A percentile compares a stretch with the other conserved stretches of the same genome.
phyloP scores from a whole-genome alignment of 495 filamentous ascomycete species.

The Sabuloglossum arenarium region DNA sequence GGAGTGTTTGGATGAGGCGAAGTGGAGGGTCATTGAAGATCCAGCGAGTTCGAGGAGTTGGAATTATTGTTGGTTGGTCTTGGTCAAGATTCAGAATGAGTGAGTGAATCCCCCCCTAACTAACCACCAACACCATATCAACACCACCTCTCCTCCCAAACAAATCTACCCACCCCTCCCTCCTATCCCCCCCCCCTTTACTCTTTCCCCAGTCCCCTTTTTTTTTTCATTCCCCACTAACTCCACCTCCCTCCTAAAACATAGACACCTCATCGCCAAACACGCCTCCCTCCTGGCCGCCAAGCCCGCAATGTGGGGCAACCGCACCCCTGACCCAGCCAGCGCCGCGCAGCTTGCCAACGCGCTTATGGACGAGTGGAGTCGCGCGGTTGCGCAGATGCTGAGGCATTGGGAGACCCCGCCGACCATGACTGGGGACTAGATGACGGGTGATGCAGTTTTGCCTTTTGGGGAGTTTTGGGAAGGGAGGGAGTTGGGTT shows the following conservation, averaged over 20 bases:
- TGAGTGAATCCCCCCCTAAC: too few species aligned
- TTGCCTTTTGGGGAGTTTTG: too few species aligned
- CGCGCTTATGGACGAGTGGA: constrained; percentile 49
- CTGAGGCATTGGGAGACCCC: constrained; percentile 45
- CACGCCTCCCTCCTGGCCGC: constrained; percentile 38
- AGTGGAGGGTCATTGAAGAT: constrained; percentile 40
- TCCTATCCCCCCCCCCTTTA: too few species aligned
- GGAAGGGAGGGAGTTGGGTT: too few species aligned
- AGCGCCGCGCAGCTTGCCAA: constrained; percentile 35
- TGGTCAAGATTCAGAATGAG: constrained; percentile 46
- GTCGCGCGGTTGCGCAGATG: constrained; percentile 39
- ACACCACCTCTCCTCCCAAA: too few species aligned
- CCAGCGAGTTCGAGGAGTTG: constrained; percentile 45
- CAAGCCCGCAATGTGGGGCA: constrained; percentile 56
- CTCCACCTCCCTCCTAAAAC: background rate
- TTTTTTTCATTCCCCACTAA: too few species aligned
- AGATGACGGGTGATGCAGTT: background rate
- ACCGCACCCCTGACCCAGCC: constrained; percentile 28
- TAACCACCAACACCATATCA: too few species aligned
- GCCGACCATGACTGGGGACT: constrained; percentile 17
- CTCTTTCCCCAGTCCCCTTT: background rate
- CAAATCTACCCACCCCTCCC: too few species aligned
- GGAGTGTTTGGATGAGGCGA: constrained; percentile 45
- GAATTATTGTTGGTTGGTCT: constrained; percentile 58
- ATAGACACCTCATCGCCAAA: constrained; percentile 34